These are phyloP conservation scores for Allomyces macrogynus DNA, from an alignment of 192 early-diverging fungal genomes.

Conservation along the genomic window DNA sequence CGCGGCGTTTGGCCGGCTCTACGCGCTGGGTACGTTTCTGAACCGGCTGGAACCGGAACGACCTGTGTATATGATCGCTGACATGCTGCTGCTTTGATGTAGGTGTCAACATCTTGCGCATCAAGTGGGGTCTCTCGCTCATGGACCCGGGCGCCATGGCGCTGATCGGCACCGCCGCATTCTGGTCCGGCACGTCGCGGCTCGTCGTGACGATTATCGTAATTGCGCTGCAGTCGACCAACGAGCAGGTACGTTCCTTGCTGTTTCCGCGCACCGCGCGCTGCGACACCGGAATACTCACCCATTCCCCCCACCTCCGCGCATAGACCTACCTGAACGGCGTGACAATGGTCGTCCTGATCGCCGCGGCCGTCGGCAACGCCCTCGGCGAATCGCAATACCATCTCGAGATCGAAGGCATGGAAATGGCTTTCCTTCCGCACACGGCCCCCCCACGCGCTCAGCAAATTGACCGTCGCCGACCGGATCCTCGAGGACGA, in stretches of 20 bases:
- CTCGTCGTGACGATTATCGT: background rate
- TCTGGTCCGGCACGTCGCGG: constrained; percentile 1
- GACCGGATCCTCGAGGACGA: background rate
- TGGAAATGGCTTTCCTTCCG: background rate
- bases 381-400: background rate
- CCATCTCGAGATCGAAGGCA: background rate
- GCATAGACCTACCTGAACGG: background rate
- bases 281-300: no score
- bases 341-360: background rate
- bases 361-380: background rate
- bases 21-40: no score
- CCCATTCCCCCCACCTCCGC: no score
- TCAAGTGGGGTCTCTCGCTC: background rate
- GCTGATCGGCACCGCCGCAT: background rate
- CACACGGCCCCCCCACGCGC: background rate
- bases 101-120: no score
- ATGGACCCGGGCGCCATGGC: background rate
- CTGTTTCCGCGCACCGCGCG: no score
- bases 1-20: no score
- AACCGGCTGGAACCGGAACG: no score
- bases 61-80: no score
- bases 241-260: background rate
- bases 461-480: background rate
- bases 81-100: no score
- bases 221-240: background rate